phyloP scores from a whole-genome alignment of 495 filamentous ascomycete species.

The Chaetomidium leptoderma region DNA sequence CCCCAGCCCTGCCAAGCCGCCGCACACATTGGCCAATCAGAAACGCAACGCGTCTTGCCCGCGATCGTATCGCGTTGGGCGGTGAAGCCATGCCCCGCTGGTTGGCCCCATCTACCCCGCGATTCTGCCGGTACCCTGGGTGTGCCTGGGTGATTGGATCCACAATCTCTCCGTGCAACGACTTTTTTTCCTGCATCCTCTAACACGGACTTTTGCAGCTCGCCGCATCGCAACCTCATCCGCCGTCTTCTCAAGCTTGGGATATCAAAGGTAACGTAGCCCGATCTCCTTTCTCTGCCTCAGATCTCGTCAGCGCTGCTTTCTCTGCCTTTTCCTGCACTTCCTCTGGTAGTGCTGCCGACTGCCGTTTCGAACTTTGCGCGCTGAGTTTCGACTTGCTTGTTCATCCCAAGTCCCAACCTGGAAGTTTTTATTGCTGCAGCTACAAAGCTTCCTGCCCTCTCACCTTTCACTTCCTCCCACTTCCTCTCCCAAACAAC shows the following conservation, averaged over 20 bases:
- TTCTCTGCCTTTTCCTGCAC: not conserved
- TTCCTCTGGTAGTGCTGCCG: not conserved
- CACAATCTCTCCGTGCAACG: not conserved
- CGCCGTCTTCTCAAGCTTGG: not conserved
- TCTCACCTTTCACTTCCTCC: not conserved
- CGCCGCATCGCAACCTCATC: not conserved
- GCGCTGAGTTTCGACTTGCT: not conserved
- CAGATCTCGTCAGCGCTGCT: not conserved
- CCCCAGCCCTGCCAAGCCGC: not conserved
- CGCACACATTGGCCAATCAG: not conserved
- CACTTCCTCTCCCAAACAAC: not conserved
- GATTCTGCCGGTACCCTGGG: slow-evolving; percentile 15
- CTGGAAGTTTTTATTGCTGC: not conserved
- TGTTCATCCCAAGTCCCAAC: not conserved
- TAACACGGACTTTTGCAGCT: not conserved
- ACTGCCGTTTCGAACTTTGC: not conserved
- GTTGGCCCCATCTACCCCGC: slow-evolving; percentile 13
- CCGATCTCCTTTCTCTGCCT: not conserved
- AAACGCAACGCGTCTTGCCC: not conserved
- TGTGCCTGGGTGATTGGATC: not conserved
- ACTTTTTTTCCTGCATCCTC: slow-evolving; percentile 11
- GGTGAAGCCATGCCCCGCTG: slow-evolving; percentile 6
- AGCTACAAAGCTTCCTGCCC: not conserved
- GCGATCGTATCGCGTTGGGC: not conserved
- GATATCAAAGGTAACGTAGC: slow-evolving; percentile 9